phyloP scores from a whole-genome alignment of 352 stramenopile species.

The Phytophthora syringae region DNA sequence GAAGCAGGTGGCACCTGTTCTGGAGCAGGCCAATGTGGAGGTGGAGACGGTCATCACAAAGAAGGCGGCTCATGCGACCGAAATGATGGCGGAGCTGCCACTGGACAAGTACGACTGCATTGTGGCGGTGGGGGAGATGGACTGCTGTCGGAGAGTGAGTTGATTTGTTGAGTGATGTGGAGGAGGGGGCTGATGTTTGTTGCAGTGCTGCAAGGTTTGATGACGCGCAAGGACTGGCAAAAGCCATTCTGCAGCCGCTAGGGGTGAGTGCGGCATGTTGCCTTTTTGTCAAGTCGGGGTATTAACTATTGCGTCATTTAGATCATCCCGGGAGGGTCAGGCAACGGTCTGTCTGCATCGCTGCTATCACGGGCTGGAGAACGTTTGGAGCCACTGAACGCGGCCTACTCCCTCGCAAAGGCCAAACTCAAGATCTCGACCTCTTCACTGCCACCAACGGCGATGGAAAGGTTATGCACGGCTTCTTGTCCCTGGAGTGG shows the following conservation, averaged over 20 bases:
- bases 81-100: conserved; percentile 47
- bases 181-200: conserved; percentile 13
- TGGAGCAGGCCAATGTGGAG: conserved; percentile 65
- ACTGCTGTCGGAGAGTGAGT: conserved; percentile 70
- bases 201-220: conserved; percentile 78
- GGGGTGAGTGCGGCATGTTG: conserved; percentile 42
- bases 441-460: conserved; percentile 58
- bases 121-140: conserved; percentile 75
- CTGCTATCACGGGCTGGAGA: conserved; percentile 61
- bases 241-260: conserved; percentile 60
- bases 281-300: background rate
- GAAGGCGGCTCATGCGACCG: conserved; percentile 61
- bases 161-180: background rate
- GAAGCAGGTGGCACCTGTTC: conserved; percentile 52
- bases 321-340: conserved; percentile 59
- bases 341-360: conserved; percentile 71
- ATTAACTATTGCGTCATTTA: conserved; percentile 5
- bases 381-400: conserved; percentile 55
- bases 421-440: conserved; percentile 66
- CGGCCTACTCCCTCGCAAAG: conserved; percentile 71
- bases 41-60: conserved; percentile 60
- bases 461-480: conserved; percentile 63
- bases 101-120: conserved; percentile 70
- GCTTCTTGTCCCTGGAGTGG: conserved; percentile 89
- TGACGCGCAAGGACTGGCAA: conserved; percentile 65